Percentiles rank a stretch among this genome's conserved stretches.
phyloP scores from a whole-genome alignment of 2,329 filamentous ascomycete species.

The Colletotrichum plurivorum region DNA sequence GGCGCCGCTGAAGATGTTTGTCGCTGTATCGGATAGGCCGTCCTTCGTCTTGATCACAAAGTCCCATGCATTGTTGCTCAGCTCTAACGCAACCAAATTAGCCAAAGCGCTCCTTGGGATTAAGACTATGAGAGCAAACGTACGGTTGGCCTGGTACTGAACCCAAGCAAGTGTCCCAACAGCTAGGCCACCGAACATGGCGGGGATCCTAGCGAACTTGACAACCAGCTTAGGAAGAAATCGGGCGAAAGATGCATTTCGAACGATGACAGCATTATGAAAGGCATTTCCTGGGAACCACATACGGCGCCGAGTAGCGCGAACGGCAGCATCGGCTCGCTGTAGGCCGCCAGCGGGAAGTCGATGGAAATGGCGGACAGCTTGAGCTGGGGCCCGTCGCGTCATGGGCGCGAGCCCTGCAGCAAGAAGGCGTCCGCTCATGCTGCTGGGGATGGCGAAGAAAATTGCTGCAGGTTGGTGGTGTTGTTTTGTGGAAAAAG shows the following conservation, averaged over 20 bases:
- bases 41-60: conserved; percentile 82
- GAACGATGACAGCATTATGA: conserved; percentile 80
- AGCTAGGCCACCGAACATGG: conserved; percentile 90
- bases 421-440: conserved; percentile 83
- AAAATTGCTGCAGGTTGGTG: too few species aligned
- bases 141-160: conserved; percentile 94
- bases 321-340: conserved; percentile 73
- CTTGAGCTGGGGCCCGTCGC: conserved; percentile 70
- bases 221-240: conserved; percentile 88
- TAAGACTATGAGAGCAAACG: conserved; percentile 48
- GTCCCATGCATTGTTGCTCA: conserved; percentile 83
- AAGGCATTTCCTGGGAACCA: conserved; percentile 89
- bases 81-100: conserved; percentile 62
- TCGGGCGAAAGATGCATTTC: conserved; percentile 75
- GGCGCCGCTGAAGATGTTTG: conserved; percentile 78
- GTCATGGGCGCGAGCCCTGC: conserved; percentile 78
- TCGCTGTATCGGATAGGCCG: conserved; percentile 77
- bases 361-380: conserved; percentile 75
- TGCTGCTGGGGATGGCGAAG: conserved; percentile 52
- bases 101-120: not conserved
- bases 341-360: conserved; percentile 79
- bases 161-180: conserved; percentile 91
- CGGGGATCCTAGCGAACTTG: conserved; percentile 89
- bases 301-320: conserved; percentile 73
- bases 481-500: too few species aligned